These are phyloP conservation scores for Yueomyces sp. DNA, from an alignment of 805 yeast species.

Conservation along the genomic window DNA sequence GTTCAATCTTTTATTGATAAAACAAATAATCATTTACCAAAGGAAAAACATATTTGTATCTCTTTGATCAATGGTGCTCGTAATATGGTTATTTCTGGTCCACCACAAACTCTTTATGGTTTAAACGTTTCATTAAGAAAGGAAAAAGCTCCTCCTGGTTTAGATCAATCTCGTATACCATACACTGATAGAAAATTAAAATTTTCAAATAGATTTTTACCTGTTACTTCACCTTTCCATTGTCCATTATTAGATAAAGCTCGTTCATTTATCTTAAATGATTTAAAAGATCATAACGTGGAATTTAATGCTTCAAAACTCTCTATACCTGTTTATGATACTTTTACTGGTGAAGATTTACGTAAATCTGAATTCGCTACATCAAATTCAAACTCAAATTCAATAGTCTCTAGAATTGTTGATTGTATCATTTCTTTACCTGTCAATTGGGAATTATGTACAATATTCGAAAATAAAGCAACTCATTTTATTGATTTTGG, in stretches of 20 bases:
- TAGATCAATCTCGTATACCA: conserved; percentile 92
- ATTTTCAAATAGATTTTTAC: conserved; percentile 86
- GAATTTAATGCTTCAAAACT: conserved; percentile 43
- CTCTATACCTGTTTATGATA: conserved; percentile 82
- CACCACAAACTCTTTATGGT: conserved; percentile 96
- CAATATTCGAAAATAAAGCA: conserved; percentile 45
- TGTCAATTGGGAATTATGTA: conserved; percentile 91
- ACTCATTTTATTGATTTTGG: conserved; percentile 95
- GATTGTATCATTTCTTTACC: conserved; percentile 78
- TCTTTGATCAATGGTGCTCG: conserved; percentile 93
- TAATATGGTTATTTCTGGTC: conserved; percentile 91
- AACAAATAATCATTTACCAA: conserved; percentile 89
- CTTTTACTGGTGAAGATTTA: conserved; percentile 72
- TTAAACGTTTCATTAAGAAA: conserved; percentile 82
- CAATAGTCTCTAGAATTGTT: conserved; percentile 56
- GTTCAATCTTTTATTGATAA: conserved; percentile 67
- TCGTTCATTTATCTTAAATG: conserved; percentile 48
- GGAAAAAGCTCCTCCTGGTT: conserved; percentile 87
- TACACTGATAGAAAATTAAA: conserved; percentile 85
- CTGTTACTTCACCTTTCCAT: conserved; percentile 95
- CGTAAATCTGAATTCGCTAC: conserved; percentile 26
- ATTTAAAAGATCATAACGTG: conserved; percentile 45
- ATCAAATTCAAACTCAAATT: conserved; percentile 19
- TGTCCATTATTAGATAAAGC: conserved; percentile 73
- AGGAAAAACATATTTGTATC: conserved; percentile 78